Evolutionary conservation across 2,329 filamentous ascomycete species (phyloP).

Genomic region (Stromatinia cepivora): DNA sequence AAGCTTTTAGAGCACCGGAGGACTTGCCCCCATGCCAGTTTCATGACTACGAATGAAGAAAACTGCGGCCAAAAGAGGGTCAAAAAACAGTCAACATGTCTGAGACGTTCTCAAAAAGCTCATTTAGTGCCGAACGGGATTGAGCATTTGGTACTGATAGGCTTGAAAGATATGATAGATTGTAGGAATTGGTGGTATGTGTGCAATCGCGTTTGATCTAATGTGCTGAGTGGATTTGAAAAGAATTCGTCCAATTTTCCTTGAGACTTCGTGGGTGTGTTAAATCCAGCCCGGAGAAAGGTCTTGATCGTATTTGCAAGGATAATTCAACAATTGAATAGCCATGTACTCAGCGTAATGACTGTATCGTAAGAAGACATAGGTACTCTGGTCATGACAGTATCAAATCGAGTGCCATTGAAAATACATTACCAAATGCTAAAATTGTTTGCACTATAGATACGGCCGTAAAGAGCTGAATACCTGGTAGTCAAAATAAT

Average conservation of each 20-base stretch:
- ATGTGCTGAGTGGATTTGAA: neutral
- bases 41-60: neutral
- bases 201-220: neutral
- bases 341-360: neutral
- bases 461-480: too few relatives aligned
- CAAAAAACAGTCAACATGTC: neutral
- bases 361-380: too few relatives aligned
- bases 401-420: neutral
- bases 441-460: neutral
- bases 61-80: neutral
- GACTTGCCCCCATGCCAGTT: neutral
- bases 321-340: neutral
- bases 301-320: neutral
- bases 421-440: neutral
- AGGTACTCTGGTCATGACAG: neutral
- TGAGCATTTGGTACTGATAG: neutral
- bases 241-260: neutral
- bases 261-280: neutral
- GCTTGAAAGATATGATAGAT: too few relatives aligned
- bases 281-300: too few relatives aligned
- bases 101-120: neutral
- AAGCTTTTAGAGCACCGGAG: neutral
- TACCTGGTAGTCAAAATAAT: neutral
- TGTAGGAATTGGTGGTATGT: neutral
- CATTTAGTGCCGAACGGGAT: neutral